These are phyloP conservation scores for Nannochloris sp. DNA, from an alignment of 139 green algal genomes.

Conservation along the genomic window DNA sequence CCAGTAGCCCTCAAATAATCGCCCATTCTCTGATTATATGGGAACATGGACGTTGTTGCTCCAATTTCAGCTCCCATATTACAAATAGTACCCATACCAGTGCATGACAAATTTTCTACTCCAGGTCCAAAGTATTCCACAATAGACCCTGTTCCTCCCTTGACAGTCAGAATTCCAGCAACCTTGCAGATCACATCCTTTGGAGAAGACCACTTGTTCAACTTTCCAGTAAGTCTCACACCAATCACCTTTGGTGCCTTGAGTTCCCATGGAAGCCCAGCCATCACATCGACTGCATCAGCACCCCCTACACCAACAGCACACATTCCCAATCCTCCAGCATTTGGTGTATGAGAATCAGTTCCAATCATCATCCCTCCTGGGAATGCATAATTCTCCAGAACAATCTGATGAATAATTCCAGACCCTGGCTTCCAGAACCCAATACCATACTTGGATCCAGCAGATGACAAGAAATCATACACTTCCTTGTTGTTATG, in stretches of 20 bases:
- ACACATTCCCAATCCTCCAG: conserved; percentile 80
- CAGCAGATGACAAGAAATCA: conserved; percentile 81
- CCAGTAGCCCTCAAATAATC: conserved; percentile 85
- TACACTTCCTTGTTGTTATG: conserved; percentile 87
- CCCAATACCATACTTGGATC: conserved; percentile 88
- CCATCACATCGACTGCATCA: conserved; percentile 95
- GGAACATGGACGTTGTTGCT: conserved; percentile 92
- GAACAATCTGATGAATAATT: conserved; percentile 96
- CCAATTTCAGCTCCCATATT: conserved; percentile 98
- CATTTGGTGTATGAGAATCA: conserved; percentile 92
- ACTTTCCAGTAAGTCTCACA: conserved; percentile 80
- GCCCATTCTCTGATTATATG: conserved; percentile 82
- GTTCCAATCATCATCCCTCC: conserved; percentile 93
- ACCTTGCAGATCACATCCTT: conserved; percentile 96
- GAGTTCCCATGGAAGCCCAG: conserved; percentile 92
- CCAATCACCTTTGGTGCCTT: conserved; percentile 89
- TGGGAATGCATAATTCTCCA: conserved; percentile 94
- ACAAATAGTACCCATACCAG: conserved; percentile 92
- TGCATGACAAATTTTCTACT: conserved; percentile 84
- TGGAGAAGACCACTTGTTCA: conserved; percentile 79
- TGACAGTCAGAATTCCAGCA: conserved; percentile 89
- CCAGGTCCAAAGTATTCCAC: conserved; percentile 91
- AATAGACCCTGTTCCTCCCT: conserved; percentile 89
- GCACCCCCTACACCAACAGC: conserved; percentile 85
- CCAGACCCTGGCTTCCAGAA: conserved; percentile 89